A percentile compares a stretch with the other conserved stretches of the same genome.
Conservation (phyloP, 2,329 filamentous ascomycete genomes). For the Beauveria caledonica region DNA sequence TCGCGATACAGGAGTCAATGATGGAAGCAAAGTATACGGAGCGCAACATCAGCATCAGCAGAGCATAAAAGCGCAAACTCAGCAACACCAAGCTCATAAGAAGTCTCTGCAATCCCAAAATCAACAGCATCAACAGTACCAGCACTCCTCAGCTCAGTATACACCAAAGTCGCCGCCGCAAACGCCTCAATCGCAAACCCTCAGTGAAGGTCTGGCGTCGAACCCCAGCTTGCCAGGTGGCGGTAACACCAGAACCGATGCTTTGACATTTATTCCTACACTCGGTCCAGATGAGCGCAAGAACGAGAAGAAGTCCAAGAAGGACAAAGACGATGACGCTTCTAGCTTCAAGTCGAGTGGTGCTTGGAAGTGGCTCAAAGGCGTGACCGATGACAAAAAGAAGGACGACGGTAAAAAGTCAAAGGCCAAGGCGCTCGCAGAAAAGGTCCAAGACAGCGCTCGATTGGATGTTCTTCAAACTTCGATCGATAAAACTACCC, state of each 20-base stretch:
- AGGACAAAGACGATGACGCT: constrained; percentile 56
- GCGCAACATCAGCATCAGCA: constrained; percentile 17
- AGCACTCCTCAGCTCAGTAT: constrained; percentile 15
- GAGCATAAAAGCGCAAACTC: constrained; percentile 8
- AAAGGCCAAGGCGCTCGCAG: constrained; percentile 49
- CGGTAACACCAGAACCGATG: constrained; percentile 61
- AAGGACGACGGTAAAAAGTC: constrained; percentile 58
- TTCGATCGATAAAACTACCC: constrained; percentile 64
- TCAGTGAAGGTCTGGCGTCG: constrained; percentile 23
- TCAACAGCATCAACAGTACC: constrained; percentile 8
- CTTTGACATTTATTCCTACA: constrained; percentile 72
- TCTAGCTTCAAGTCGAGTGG: constrained; percentile 64
- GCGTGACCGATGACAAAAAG: constrained; percentile 62
- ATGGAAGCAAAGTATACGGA: constrained; percentile 13
- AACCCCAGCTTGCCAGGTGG: constrained; percentile 59
- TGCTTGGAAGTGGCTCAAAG: constrained; percentile 65
- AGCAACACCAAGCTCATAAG: constrained; percentile 19
- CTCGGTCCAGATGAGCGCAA: constrained; percentile 62
- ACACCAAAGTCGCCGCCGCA: constrained; percentile 18
- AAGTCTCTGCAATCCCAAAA: constrained; percentile 1
- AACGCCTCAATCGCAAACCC: constrained; percentile 15
- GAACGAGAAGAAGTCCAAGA: constrained; percentile 65
- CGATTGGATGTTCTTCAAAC: constrained; percentile 80
- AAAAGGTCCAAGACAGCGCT: constrained; percentile 66
- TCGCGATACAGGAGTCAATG: neutral